These are phyloP conservation scores for Carallia brachiata DNA, from an alignment of 345 rosid species.

Conservation along the genomic window DNA sequence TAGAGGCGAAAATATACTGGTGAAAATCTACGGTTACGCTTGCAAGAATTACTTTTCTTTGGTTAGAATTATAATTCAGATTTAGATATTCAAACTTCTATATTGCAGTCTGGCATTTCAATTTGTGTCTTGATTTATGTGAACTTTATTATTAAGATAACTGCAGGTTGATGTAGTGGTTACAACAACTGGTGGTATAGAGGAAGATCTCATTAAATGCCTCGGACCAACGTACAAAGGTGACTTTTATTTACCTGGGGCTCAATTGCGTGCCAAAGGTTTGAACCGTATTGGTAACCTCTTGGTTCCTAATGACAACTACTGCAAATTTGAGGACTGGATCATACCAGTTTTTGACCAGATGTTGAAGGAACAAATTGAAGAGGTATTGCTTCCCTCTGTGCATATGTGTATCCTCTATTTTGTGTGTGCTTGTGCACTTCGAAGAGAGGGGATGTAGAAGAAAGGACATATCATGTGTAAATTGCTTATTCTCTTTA, in stretches of 20 bases:
- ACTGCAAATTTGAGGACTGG: constrained; percentile 99
- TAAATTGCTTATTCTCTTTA: not conserved
- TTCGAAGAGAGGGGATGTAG: not conserved
- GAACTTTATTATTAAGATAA: constrained; percentile 14
- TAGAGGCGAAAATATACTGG: not conserved
- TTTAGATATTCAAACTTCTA: not conserved
- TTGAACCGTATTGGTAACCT: constrained; percentile 90
- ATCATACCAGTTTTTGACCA: constrained; percentile 82
- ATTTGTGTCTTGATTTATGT: not conserved
- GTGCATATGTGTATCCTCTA: constrained; percentile 1
- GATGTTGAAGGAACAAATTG: constrained; percentile 86
- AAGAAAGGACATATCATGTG: not conserved
- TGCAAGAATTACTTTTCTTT: not conserved
- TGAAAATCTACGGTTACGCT: not conserved
- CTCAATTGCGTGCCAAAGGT: constrained; percentile 72
- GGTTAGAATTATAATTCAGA: not conserved
- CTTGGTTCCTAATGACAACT: constrained; percentile 89
- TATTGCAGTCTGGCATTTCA: not conserved
- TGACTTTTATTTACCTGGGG: constrained; percentile 80
- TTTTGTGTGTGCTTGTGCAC: not conserved
- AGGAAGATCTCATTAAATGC: constrained; percentile 95
- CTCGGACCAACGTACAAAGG: constrained; percentile 93
- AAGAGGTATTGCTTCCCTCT: constrained; percentile 50
- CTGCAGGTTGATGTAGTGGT: constrained; percentile 89
- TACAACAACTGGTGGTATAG: constrained; percentile 94